These are phyloP conservation scores for Mycena floridula DNA, from an alignment of 768 basidiomycete genomes.

Conservation along the genomic window DNA sequence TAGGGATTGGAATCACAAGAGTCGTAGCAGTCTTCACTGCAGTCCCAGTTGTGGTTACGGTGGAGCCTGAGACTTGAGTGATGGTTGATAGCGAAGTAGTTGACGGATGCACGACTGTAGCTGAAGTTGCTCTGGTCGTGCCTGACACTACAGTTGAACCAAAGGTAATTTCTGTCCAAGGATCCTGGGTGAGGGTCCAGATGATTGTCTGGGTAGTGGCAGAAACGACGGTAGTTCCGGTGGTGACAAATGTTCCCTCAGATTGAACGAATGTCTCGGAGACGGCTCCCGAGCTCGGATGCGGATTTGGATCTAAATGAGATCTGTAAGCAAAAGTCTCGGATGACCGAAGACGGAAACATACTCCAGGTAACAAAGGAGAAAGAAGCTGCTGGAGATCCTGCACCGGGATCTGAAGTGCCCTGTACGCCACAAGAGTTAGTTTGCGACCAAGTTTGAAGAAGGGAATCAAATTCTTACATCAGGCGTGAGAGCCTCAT, in stretches of 20 bases:
- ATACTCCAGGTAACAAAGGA: constrained; percentile 5
- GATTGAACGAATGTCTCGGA: constrained; percentile 6
- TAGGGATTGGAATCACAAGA: not conserved
- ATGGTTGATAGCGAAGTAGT: not conserved
- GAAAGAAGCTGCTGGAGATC: not conserved
- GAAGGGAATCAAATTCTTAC: not conserved
- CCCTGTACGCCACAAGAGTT: too few relatives aligned
- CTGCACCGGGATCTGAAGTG: not conserved
- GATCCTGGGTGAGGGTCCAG: not conserved
- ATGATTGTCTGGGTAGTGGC: not conserved
- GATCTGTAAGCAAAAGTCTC: not conserved
- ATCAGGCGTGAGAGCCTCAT: not conserved
- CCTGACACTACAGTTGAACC: not conserved
- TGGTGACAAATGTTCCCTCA: not conserved
- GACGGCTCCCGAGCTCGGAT: constrained; percentile 1
- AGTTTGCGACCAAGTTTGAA: not conserved
- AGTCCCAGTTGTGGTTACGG: not conserved
- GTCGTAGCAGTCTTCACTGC: constrained; percentile 1
- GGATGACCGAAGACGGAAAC: not conserved
- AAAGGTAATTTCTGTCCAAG: not conserved
- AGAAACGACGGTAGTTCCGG: not conserved
- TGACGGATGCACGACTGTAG: not conserved
- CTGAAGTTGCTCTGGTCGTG: not conserved
- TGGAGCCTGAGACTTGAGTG: not conserved
- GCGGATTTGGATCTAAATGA: constrained; percentile 6